Evolutionary conservation across 352 stramenopile species (phyloP).

Genomic region (Pythium rishiriense): DNA sequence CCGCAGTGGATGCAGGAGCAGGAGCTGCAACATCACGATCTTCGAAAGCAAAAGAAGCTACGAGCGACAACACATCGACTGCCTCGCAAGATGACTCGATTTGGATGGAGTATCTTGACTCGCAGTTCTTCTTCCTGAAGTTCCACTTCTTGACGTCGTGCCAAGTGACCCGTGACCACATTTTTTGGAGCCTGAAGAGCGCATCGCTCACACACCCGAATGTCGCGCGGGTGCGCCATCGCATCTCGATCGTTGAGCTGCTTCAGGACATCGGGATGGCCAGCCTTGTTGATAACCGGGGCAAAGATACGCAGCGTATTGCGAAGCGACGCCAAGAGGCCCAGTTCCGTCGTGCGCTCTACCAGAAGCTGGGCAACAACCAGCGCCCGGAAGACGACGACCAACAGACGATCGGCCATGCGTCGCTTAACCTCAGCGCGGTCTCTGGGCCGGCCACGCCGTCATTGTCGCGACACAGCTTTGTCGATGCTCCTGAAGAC

Average conservation of each 20-base stretch:
- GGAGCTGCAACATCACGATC: neutral
- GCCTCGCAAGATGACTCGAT: constrained; percentile 24
- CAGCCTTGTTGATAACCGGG: constrained; percentile 40
- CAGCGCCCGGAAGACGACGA: neutral
- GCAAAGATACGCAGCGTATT: neutral
- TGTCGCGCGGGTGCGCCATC: constrained; percentile 61
- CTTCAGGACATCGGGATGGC: constrained; percentile 64
- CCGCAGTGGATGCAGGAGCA: too few relatives aligned
- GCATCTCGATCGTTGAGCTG: constrained; percentile 58
- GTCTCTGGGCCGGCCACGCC: constrained; percentile 45
- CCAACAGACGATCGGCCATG: constrained; percentile 3
- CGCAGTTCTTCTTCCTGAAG: constrained; percentile 57
- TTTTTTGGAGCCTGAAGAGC: constrained; percentile 70
- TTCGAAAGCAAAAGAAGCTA: neutral
- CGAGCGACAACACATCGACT: neutral
- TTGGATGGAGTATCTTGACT: constrained; percentile 74
- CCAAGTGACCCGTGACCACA: constrained; percentile 71
- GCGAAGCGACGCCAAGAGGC: constrained; percentile 23
- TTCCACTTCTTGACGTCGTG: constrained; percentile 77
- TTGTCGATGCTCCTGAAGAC: constrained; percentile 8
- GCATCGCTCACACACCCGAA: constrained; percentile 63
- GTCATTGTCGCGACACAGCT: constrained; percentile 33
- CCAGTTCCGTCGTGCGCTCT: constrained; percentile 43
- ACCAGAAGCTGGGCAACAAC: constrained; percentile 21
- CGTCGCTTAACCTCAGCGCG: constrained; percentile 18